Conservation (phyloP, 371 early-diverging fungal species). For the Furculomyces boomerangus region DNA sequence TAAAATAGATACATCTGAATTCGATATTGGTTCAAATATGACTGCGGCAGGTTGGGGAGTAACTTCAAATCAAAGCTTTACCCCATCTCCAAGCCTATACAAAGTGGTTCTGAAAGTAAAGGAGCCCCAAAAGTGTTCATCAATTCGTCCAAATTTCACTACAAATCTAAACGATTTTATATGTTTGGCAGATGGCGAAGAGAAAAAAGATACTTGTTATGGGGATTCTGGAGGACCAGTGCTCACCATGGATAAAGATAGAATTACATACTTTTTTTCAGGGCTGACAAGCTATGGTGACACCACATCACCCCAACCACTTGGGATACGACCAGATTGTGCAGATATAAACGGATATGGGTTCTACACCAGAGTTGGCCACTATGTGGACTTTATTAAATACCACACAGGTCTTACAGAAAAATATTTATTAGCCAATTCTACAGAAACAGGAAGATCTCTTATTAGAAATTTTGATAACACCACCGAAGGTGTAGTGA, state of each 20-base stretch:
- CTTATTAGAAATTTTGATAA: neutral
- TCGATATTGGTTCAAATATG: constrained; percentile 4
- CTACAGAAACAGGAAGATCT: constrained; percentile 1
- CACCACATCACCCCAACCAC: neutral
- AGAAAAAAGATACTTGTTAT: constrained; percentile 25
- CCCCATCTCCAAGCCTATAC: neutral
- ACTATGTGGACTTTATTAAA: constrained; percentile 16
- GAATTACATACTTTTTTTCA: constrained; percentile 12
- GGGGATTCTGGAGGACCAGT: constrained; percentile 29
- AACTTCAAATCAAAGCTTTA: neutral
- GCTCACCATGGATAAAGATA: constrained; percentile 5
- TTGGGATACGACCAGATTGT: constrained; percentile 7
- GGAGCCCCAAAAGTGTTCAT: neutral
- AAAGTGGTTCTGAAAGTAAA: neutral
- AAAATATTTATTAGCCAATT: constrained; percentile 5
- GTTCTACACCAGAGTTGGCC: constrained; percentile 22
- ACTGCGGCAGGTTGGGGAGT: constrained; percentile 12
- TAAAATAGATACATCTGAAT: constrained; percentile 6
- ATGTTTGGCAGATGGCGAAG: constrained; percentile 18
- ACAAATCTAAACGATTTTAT: constrained; percentile 16
- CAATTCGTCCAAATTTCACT: neutral
- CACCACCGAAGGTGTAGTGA: neutral
- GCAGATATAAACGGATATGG: constrained; percentile 16
- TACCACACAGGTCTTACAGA: constrained; percentile 11
- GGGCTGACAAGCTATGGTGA: constrained; percentile 26